Evolutionary conservation across 2,329 filamentous ascomycete species (phyloP), one percentile per base, ranked within the genome.

Genomic region (Colletotrichum tabaci): DNA sequence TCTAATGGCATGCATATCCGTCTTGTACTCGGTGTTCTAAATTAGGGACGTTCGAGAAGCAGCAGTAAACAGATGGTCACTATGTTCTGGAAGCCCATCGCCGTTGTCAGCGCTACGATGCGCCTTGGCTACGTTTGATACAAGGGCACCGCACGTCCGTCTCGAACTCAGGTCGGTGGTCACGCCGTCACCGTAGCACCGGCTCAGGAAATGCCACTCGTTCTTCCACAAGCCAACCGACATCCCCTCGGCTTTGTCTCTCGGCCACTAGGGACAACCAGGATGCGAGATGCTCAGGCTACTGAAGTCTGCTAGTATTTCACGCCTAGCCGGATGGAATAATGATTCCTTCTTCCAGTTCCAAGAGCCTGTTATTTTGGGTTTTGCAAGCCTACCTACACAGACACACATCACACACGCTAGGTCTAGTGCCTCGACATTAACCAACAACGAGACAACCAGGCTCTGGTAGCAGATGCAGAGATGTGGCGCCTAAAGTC

Each of bases 41-140:
- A 68, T 58, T 63, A 67, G 40, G 67, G 64, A 71, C 52, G 58
- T 71, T 71, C 64, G 68, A 71, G 68, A 71, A 71, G 64, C 64
- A 58, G 64, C 64, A 58, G 64, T 49, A 63, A 61, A 60, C 47
- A 62, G 12, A 46, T 49, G 53, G 23, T 23, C 61, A 60, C 21
- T 21, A n/a, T 30, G 26, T 68, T 71, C 68, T 71, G 68, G 68
- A 71, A 71, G 64, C 68, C 57, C 68, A 67, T 57, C 57, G 68
- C 64, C 57, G 68, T 61, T 62, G 57, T 44, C 50, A 44, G 57
- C 56, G 63, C 64, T 67, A 63, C 35, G 35, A 13, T 53, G 21
- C 42, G 56, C 52, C 44, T 44, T 53, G 42, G 64, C 38, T 46
- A 57, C 49, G 26, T 61, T 61, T 23, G 44, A 61, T 61, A 61